Base-by-base conservation (phyloP, 1,284 basidiomycete genomes). In the Ustilago loliicola region DNA sequence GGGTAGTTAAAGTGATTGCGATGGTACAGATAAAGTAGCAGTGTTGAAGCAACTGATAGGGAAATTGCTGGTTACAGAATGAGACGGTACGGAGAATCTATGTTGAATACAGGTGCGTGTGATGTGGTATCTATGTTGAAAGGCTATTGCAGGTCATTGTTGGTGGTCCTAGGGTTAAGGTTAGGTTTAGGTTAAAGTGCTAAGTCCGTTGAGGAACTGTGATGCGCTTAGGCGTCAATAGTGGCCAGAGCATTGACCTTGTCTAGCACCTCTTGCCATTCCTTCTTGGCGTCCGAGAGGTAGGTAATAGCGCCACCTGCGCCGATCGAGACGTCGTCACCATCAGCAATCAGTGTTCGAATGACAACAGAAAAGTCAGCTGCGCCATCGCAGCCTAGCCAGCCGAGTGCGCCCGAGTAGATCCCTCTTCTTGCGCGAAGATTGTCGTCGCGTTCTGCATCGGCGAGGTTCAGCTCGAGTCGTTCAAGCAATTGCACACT, bases 361-460 rank as follows among this genome's bases (percentile, higher is more conserved):
- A 99, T 99, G 29, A 94, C 93, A n/a, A 99, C 95, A 15, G 94
- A 93, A 90, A 96, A 94, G 87, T 98, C 95, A 0, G 94, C 92
- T 23, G 92, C 90, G 2, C 96, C 96, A 45, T 94, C 92, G 25
- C 96, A 90, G 64, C 93, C 93, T 89, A 95, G 93, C 86, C 96
- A 98, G 0, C 96, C 96, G 70, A 96, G 92, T 1, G 79, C 78
- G n/a, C 85, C 85, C n/a, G 96, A 98, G 86, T 99, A 99, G 29
- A 96, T 89, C 25, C 92, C 90, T 36, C 96, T 90, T 17, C 79
- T 61, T 1, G 71, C 71, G 0, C 61, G 42, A 36, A 71, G 61
- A 23, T 61, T 47, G 45, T 72, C 70, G n/a, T 72, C 59, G 3
- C 69, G 60, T 38, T 68, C 60, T 3, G 62, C 69, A 62, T 65